Percentiles rank a stretch among this genome's conserved stretches.
These are phyloP conservation scores for Solanum hybrid DNA, from an alignment of 305 asterid genomes.

Conservation along the genomic window DNA sequence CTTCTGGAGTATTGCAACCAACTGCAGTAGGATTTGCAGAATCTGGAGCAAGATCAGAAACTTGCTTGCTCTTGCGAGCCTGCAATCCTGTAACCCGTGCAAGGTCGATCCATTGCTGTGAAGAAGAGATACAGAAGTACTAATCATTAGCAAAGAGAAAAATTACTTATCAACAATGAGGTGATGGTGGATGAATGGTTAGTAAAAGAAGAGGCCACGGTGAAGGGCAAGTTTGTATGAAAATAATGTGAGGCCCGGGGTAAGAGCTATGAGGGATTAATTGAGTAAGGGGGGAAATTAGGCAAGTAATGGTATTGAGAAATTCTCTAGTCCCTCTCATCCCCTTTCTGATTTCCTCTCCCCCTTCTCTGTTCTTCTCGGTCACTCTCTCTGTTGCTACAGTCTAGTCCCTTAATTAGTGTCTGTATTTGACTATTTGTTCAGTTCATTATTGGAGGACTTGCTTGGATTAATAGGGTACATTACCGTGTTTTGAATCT, in stretches of 20 bases:
- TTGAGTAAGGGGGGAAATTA: neutral
- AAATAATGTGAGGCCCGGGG: neutral
- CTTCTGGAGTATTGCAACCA: slow-evolving; percentile 37
- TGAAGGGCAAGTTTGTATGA: neutral
- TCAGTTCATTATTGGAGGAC: neutral
- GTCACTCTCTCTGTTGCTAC: neutral
- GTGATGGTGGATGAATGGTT: neutral
- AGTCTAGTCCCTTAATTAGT: neutral
- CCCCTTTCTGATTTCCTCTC: neutral
- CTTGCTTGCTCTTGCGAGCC: slow-evolving; percentile 41
- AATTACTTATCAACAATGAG: neutral
- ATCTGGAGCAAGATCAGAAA: slow-evolving; percentile 25
- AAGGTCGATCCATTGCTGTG: slow-evolving; percentile 94
- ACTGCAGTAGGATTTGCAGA: slow-evolving; percentile 33
- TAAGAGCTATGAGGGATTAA: neutral
- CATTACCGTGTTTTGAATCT: neutral
- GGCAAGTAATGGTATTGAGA: neutral
- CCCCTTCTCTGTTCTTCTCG: neutral
- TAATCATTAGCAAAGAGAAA: neutral
- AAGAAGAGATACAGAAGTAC: slow-evolving; percentile 1
- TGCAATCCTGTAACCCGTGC: slow-evolving; percentile 84
- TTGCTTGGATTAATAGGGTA: neutral
- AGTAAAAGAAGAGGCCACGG: neutral
- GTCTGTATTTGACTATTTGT: neutral
- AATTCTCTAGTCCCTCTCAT: neutral